Evolutionary conservation across 495 filamentous ascomycete species (phyloP), one percentile per base, ranked within the genome.

Genomic region (Aspergillus sclerotiicarbonarius): DNA sequence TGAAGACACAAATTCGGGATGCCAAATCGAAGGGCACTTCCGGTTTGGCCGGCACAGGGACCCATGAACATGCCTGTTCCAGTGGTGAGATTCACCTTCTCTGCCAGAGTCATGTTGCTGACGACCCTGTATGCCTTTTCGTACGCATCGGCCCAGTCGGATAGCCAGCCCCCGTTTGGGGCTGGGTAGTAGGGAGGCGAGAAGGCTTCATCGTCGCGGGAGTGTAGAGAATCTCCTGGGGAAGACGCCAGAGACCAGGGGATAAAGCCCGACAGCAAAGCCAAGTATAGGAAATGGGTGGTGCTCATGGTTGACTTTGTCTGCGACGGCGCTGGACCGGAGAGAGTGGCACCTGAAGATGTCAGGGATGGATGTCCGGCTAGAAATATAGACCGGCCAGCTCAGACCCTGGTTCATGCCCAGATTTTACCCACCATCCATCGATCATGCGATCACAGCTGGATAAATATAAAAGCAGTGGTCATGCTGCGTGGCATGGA

Each of bases 61-160:
- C 76, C 76, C 75, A 77, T 77, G 44, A 62, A 76, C 54, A 70
- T 69, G 0, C 75, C 75, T 8, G 75, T 78, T 50, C 93, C 93
- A 2, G 92, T 96, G 0, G 93, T 96, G 43, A 98, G 68, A 69
- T 97, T 97, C 69, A 97, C 90, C 79, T 97, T 98, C 78, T 98
- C 93, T 15, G 88, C 76, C 49, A 98, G 76, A 0, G 92, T 97
- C 73, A 98, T 79, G 71, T 94, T 86, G 45, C 82, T 83, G 46
- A 98, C 93, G 51, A 96, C 89, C 3, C 69, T 76, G 59, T 82
- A 82, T 1, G 93, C 93, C 67, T 93, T 90, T 20, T 70, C 76
- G 63, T 96, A 96, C 29, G 93, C 92, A 13, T 84, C 84, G 33
- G 81, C 76, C 93, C 93, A 97, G 51, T 84, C 85, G 51, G 81